These are phyloP conservation scores for Elymus sibiricus DNA, from an alignment of 176 grass and related monocot species.

Conservation along the genomic window DNA sequence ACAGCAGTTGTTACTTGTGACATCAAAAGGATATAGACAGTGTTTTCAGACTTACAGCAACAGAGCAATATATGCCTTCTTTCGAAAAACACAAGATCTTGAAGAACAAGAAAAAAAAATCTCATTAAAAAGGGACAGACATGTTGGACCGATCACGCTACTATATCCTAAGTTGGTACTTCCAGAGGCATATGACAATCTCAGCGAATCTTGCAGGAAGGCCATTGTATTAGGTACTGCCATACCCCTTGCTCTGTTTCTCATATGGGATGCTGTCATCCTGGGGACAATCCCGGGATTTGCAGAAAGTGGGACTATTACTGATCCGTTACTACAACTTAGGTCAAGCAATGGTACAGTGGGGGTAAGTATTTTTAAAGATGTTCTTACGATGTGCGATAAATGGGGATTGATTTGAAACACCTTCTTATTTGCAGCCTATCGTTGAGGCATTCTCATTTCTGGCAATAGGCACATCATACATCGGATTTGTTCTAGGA, in stretches of 20 bases:
- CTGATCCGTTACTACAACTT: constrained; percentile 71
- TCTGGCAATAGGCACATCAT: constrained; percentile 93
- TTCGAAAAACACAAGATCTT: neutral
- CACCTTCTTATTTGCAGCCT: constrained; percentile 50
- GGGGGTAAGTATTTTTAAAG: constrained; percentile 59
- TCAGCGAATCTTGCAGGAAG: constrained; percentile 58
- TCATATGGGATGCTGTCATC: constrained; percentile 89
- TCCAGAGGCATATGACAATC: constrained; percentile 5
- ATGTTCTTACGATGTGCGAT: neutral
- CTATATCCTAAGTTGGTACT: neutral
- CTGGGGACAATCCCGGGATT: constrained; percentile 66
- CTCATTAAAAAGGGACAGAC: neutral
- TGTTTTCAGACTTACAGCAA: neutral
- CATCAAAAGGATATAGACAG: neutral
- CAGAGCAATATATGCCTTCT: neutral
- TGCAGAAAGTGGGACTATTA: constrained; percentile 25
- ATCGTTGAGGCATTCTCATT: constrained; percentile 91
- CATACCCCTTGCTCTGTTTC: constrained; percentile 89
- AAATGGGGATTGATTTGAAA: constrained; percentile 10
- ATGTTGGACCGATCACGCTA: neutral
- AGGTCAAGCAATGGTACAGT: constrained; percentile 71
- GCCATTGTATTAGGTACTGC: constrained; percentile 74
- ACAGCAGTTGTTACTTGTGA: neutral
- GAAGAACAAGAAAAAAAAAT: neutral
- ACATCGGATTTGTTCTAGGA: constrained; percentile 94